Evolutionary conservation across 306 rosid species (phyloP).

Genomic region (Begonia masoniana): DNA sequence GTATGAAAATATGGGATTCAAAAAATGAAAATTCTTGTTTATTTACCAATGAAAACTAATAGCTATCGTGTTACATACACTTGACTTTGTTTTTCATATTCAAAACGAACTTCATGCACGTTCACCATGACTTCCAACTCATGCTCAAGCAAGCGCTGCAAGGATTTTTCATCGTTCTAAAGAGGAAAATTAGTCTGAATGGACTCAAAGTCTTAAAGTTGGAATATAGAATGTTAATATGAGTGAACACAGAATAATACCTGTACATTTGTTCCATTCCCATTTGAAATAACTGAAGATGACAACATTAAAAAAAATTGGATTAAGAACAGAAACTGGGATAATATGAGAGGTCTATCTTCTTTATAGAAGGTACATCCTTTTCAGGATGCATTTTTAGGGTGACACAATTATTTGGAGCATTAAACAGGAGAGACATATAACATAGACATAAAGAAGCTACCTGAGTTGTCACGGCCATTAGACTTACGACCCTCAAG

Average conservation of each 20-base stretch:
- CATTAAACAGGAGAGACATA: background rate
- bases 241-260: constrained; percentile 18
- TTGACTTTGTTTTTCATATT: constrained; percentile 97
- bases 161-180: constrained; percentile 85
- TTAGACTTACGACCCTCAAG: constrained; percentile 96
- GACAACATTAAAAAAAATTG: constrained; percentile 17
- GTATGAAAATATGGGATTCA: constrained; percentile 11
- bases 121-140: constrained; percentile 98
- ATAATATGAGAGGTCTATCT: constrained; percentile 6
- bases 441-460: constrained; percentile 4
- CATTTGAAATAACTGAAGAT: constrained; percentile 57
- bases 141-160: constrained; percentile 95
- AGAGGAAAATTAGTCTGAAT: constrained; percentile 21
- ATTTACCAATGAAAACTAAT: constrained; percentile 6
- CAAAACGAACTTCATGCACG: constrained; percentile 97
- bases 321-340: constrained; percentile 7
- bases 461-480: constrained; percentile 78
- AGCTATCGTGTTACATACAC: constrained; percentile 47
- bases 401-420: background rate
- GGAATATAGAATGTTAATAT: too few relatives aligned
- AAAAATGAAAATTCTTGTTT: constrained; percentile 3
- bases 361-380: constrained; percentile 10
- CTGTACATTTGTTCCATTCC: constrained; percentile 78
- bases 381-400: constrained; percentile 9
- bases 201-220: constrained; percentile 9